These are phyloP conservation scores for Malbranchea zuffiana DNA, from an alignment of 2,329 filamentous ascomycete genomes.

Conservation along the genomic window DNA sequence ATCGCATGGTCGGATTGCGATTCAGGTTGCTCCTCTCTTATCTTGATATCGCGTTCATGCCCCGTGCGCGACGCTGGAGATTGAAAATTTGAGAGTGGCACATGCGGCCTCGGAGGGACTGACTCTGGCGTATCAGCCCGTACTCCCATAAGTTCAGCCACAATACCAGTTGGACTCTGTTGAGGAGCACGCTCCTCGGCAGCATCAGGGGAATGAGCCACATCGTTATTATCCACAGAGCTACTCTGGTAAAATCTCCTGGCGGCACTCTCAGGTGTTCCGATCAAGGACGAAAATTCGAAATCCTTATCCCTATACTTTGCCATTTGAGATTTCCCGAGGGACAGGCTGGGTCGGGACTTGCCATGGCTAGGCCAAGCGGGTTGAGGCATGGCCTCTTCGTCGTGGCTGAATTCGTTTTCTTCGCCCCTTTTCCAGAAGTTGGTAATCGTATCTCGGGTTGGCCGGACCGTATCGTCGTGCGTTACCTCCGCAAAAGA, in stretches of 20 bases:
- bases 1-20: not conserved
- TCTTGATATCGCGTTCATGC: conserved; percentile 5
- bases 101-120: not conserved
- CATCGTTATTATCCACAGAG: not conserved
- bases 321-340: conserved; percentile 14
- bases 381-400: conserved; percentile 21
- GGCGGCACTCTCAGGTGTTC: conserved; percentile 14
- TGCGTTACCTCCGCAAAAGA: conserved; percentile 15
- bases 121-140: not conserved
- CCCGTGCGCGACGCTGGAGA: conserved; percentile 7
- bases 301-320: conserved; percentile 14
- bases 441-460: conserved; percentile 21
- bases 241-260: conserved; percentile 11
- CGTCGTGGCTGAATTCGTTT: conserved; percentile 17
- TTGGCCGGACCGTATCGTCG: conserved; percentile 16
- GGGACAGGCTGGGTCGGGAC: conserved; percentile 15
- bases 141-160: not conserved
- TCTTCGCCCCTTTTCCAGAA: conserved; percentile 24
- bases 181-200: not conserved
- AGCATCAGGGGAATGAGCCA: not conserved
- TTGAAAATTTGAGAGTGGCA: conserved; percentile 7
- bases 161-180: not conserved
- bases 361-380: conserved; percentile 23
- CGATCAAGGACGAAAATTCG: conserved; percentile 14
- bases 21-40: conserved; percentile 1